Base-by-base conservation (phyloP, 768 basidiomycete species). In the Suillus fuscotomentosus region DNA sequence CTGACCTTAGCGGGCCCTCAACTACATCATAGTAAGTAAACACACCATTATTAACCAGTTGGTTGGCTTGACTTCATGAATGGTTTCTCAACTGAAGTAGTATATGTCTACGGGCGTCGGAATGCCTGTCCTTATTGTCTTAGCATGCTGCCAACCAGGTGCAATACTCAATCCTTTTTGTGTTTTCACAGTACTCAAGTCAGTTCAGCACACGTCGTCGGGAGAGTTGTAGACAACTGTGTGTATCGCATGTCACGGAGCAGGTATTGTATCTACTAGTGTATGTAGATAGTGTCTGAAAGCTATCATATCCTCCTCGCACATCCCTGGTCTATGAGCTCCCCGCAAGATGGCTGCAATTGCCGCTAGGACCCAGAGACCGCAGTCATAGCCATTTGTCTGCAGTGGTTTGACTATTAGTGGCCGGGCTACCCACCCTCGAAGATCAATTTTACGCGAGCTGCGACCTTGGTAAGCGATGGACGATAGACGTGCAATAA, bases 311-410 rank as follows among this genome's bases (percentile, higher is more conserved):
- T 72, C 66, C 17, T 60, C 27, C 61, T 73, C 67, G 9, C 38
- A 8, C 20, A 71, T 39, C 5, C 56, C 61, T 1, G 69, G 51
- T n/a, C 48, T 20, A 31, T 66, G 54, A 47, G 51, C 60, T 8
- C 70, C 71, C 6, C 65, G 65, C 2, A 71, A 20, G 22, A 71
- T 53, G 0, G 70, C 67, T 2, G 61, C 70, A 41, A 72, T 68
- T 42, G 60, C 38, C 10, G 69, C 68, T 39, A 72, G 36, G 3
- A 73, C 72, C 69, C 72, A 74, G 8, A 74, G 24, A 0, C 72
- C 71, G 63, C 73, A 73, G 36, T 69, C 69, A 45, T 70, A 61
- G 5, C 61, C 55, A 22, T 71, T 72, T 0, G 60, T 60, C 53
- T 72, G 71, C 13, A 34, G n/a, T 7, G 62, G 36, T 5, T 63